Conservation (phyloP, 2,329 filamentous ascomycete species). For the Fusarium sp. region DNA sequence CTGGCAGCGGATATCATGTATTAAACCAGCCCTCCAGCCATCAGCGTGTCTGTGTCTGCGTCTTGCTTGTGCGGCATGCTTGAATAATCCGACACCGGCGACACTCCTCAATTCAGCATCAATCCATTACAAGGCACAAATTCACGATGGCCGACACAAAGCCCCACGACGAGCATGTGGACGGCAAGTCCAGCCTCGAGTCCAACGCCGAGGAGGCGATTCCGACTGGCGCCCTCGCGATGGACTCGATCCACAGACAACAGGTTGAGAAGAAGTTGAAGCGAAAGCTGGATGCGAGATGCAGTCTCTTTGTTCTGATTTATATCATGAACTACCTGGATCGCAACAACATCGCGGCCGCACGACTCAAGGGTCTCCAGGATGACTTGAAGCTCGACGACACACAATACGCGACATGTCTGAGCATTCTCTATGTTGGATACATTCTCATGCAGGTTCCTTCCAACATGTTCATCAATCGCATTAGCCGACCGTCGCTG, state of each 20-base stretch:
- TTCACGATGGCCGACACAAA: slow-evolving; percentile 21
- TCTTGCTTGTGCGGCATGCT: slow-evolving; percentile 1
- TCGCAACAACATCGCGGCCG: slow-evolving; percentile 76
- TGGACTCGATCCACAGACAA: slow-evolving; percentile 61
- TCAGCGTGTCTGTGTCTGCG: too few species aligned
- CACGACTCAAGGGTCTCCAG: slow-evolving; percentile 73
- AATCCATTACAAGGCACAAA: not conserved
- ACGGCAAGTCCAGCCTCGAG: slow-evolving; percentile 34
- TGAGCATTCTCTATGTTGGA: slow-evolving; percentile 74
- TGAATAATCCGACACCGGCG: not conserved
- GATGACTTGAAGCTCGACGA: slow-evolving; percentile 67
- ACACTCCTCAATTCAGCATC: not conserved
- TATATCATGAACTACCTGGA: slow-evolving; percentile 81
- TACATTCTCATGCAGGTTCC: slow-evolving; percentile 74
- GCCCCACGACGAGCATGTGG: slow-evolving; percentile 27
- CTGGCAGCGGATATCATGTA: not conserved
- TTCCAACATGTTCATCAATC: slow-evolving; percentile 69
- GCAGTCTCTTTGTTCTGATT: slow-evolving; percentile 76
- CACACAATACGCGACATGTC: slow-evolving; percentile 72
- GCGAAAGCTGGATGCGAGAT: slow-evolving; percentile 78
- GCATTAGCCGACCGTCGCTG: slow-evolving; percentile 61
- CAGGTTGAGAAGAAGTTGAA: slow-evolving; percentile 72
- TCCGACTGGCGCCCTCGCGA: slow-evolving; percentile 12
- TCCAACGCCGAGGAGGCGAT: slow-evolving; percentile 24
- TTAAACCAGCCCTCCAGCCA: too few species aligned